phyloP scores from a whole-genome alignment of 2,329 filamentous ascomycete species.

The Madurella fahalii region DNA sequence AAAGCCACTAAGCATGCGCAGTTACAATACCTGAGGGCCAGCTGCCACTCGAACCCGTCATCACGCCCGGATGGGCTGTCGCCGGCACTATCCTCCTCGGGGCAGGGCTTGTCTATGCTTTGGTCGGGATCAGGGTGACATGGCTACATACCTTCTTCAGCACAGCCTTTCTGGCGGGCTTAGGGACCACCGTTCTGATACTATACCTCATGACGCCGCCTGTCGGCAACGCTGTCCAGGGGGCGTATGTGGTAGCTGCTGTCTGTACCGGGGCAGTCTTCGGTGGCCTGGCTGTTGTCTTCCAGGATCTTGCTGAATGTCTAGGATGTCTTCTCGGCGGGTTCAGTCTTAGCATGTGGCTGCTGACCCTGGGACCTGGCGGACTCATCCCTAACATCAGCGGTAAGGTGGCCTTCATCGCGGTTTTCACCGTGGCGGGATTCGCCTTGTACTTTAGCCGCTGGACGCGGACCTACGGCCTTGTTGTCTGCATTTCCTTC shows the following conservation, averaged over 20 bases:
- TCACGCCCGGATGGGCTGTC: slow-evolving; percentile 80
- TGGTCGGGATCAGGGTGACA: slow-evolving; percentile 79
- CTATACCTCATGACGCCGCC: slow-evolving; percentile 84
- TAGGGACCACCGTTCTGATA: slow-evolving; percentile 77
- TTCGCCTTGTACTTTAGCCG: slow-evolving; percentile 76
- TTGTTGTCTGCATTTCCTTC: slow-evolving; percentile 76
- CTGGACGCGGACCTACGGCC: slow-evolving; percentile 70
- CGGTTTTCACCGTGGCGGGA: slow-evolving; percentile 61
- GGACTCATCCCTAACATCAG: slow-evolving; percentile 63
- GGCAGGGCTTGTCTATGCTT: slow-evolving; percentile 64
- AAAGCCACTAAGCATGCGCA: slow-evolving; percentile 22
- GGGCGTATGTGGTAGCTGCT: slow-evolving; percentile 77
- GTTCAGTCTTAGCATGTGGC: slow-evolving; percentile 86
- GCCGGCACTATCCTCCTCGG: slow-evolving; percentile 72
- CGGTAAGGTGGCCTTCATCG: slow-evolving; percentile 71
- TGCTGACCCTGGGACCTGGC: slow-evolving; percentile 71
- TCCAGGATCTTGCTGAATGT: slow-evolving; percentile 75
- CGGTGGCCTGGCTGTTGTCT: slow-evolving; percentile 70
- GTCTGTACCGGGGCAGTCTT: slow-evolving; percentile 69
- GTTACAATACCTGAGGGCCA: slow-evolving; percentile 46
- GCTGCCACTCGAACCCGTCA: slow-evolving; percentile 66
- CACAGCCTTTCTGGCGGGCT: slow-evolving; percentile 64
- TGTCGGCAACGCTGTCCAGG: slow-evolving; percentile 71
- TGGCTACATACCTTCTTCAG: slow-evolving; percentile 80
- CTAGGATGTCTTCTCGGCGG: slow-evolving; percentile 85